Percentiles rank a stretch among this genome's conserved stretches.
These are phyloP conservation scores for Hymenoscyphus linearis DNA, from an alignment of 2,329 filamentous ascomycete genomes.

Conservation along the genomic window DNA sequence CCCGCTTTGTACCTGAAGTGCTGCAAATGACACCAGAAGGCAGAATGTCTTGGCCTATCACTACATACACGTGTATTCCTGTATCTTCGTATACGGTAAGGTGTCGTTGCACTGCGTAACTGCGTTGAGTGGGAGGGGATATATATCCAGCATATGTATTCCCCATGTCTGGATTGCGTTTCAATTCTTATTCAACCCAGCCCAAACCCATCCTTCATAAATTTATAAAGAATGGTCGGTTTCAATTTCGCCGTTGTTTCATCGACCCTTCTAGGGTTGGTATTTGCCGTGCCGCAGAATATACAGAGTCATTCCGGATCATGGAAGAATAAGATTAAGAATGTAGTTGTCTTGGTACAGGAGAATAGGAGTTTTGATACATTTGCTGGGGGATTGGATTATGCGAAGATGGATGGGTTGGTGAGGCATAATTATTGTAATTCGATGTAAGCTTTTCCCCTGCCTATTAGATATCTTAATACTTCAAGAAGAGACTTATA, in stretches of 20 bases:
- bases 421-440: slow-evolving; percentile 37
- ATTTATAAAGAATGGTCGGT: slow-evolving; percentile 10
- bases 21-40: too few relatives aligned
- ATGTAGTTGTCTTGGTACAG: slow-evolving; percentile 42
- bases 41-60: slow-evolving; percentile 9
- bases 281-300: slow-evolving; percentile 17
- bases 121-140: neutral
- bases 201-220: neutral
- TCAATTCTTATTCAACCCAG: too few relatives aligned
- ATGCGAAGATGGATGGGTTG: slow-evolving; percentile 35
- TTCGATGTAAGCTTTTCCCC: slow-evolving; percentile 30
- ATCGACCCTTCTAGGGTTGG: slow-evolving; percentile 17
- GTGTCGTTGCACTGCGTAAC: neutral
- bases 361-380: slow-evolving; percentile 38
- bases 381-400: slow-evolving; percentile 37
- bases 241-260: slow-evolving; percentile 10
- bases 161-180: too few relatives aligned
- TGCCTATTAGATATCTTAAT: neutral
- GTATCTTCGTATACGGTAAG: neutral
- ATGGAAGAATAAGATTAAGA: slow-evolving; percentile 40
- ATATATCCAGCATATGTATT: neutral
- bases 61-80: slow-evolving; percentile 8
- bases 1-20: neutral
- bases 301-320: slow-evolving; percentile 11
- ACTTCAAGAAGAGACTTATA: neutral